Evolutionary conservation across 257 asterid species (phyloP), one percentile per base, ranked within the genome.

Genomic region (Solanum bukasovii): DNA sequence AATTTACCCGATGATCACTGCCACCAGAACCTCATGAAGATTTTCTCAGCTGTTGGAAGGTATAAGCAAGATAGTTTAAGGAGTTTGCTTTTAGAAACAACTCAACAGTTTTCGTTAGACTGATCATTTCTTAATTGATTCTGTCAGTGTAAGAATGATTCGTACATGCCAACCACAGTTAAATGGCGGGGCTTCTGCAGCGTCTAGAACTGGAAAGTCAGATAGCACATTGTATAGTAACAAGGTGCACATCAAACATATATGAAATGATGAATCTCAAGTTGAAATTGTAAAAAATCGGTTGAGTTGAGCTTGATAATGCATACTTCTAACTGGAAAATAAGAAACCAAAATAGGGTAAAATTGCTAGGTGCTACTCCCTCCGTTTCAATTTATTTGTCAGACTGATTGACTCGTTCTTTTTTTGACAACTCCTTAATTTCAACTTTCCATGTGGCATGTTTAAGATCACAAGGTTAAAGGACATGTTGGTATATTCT

Each of bases 1-100:
- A 96, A 96, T 87, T 89, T 96, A 88, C 98, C 99, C 0, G 98
- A 94, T 87, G 98, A 96, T 89, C 99, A 95, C 88, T 94, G 96
- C 88, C 98, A 96, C 87, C 99, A 96, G 93, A 96, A 94, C 88
- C 98, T 96, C 87, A 91, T 95, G 98, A 96, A 92, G 91, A 92
- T 95, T 83, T 95, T 96, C 92, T 94, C 98, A 49, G 88, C 98
- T 7, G 93, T 94, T 38, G 99, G 98, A 90, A 95, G 99, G 99
- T 95, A 93, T 33, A 81, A 14, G 21, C 42, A 70, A 18, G n/a
- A 72, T 84, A 49, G 67, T 49, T 16, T 34, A 20, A 1, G 34
- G 72, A 46, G 49, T 42, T 25, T 9, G 34, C 34, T 27, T 34
- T 84, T 73, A 31, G 40, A 12, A 5, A 13, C n/a, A 9, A 18